These are phyloP conservation scores for Apiotrichum akiyoshidainum DNA, from an alignment of 1,284 basidiomycete species.

Conservation along the genomic window DNA sequence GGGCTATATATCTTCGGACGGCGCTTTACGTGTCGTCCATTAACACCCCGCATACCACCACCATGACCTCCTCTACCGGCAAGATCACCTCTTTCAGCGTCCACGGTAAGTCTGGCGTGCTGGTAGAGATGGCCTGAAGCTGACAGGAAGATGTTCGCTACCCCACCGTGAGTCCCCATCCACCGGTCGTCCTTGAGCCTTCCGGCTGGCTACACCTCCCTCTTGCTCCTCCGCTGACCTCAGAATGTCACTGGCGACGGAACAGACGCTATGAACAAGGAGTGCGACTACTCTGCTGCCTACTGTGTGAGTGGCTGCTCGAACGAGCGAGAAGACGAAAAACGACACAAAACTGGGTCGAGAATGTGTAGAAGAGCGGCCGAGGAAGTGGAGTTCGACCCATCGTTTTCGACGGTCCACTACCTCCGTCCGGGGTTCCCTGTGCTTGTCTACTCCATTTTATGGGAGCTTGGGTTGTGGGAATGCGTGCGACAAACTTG, in stretches of 20 bases:
- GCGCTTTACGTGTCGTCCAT: background rate
- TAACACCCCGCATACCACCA: constrained; percentile 4
- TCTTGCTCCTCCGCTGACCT: constrained; percentile 16
- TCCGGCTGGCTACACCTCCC: background rate
- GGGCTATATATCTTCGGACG: background rate
- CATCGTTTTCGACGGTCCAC: no score
- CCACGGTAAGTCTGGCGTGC: constrained; percentile 39
- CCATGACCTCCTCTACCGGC: constrained; percentile 21
- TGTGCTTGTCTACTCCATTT: no score
- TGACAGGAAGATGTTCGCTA: constrained; percentile 66
- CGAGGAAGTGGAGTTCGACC: no score
- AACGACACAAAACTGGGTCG: no score
- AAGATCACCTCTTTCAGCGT: constrained; percentile 48
- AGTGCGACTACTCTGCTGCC: constrained; percentile 91
- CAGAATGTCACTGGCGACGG: constrained; percentile 71
- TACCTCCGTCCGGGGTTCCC: no score
- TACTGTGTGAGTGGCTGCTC: constrained; percentile 59
- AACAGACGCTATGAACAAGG: constrained; percentile 88
- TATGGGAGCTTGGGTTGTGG: no score
- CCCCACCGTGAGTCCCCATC: constrained; percentile 59
- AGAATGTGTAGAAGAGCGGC: background rate
- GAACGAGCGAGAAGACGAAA: background rate
- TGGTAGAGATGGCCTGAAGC: background rate
- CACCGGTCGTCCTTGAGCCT: constrained; percentile 13
- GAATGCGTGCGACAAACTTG: no score